Base-by-base conservation (phyloP, 2,329 filamentous ascomycete species). In the Ophiocordyceps australis region DNA sequence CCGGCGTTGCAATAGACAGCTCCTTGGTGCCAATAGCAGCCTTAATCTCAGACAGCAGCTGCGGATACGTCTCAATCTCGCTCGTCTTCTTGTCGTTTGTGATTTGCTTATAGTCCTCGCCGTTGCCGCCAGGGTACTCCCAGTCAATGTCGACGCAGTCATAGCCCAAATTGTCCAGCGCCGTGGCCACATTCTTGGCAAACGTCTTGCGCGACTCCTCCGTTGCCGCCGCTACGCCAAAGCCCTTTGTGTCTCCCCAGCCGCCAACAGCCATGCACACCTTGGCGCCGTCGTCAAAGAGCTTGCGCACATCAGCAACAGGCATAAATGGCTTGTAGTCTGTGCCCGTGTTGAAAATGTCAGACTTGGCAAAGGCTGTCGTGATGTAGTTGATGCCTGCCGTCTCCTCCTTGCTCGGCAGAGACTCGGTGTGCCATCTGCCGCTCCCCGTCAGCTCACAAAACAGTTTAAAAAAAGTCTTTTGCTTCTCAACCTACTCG, bases 111-210 rank as follows among this genome's bases (percentile, higher is more conserved):
- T 79, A 80, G 46, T 80, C 72, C 17, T 68, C 58, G 17, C 73
- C 74, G 35, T 79, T 79, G 20, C 74, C 74, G 11, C 60, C 62
- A 1, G 52, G 48, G 25, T 58, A 68, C 32, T 66, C 74, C 73
- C 74, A 78, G 39, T 80, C 74, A 22, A 80, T 57, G 32, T 80
- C 59, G 22, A 67, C 52, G 36, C 72, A 73, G 38, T 78, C 72
- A 21, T 66, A 69, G 1, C 63, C 65, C 10, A 62, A 59, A 3
- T 46, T 48, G 2, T 59, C 46, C 3, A 76, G 41, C 42, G 70
- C 62, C 2, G 48, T 43, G 2, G 57, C 61, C 3, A 76, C 49
- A 34, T 73, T 74, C 24, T 54, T 52, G 11, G 72, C 73, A 28
- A 65, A 77, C 10, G 35, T 46, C 22, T 53, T 40, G 1, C 66